Percentiles rank a stretch among this genome's conserved stretches.
Conservation (phyloP, 345 rosid genomes). For the Trapa incisa region DNA sequence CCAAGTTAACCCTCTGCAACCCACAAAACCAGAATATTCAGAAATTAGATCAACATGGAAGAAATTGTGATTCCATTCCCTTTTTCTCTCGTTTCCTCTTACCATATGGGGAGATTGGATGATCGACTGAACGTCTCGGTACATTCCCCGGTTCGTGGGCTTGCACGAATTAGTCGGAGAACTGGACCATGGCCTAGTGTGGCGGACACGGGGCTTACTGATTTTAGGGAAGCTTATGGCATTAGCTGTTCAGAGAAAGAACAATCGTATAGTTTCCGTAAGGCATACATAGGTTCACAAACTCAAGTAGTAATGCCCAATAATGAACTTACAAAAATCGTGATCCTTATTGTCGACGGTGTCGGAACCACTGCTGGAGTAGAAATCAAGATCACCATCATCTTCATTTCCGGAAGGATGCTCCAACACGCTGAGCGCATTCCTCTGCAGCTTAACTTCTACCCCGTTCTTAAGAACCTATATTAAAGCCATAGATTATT, state of each 20-base stretch:
- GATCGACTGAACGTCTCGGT: slow-evolving; percentile 11
- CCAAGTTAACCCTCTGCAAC: slow-evolving; percentile 12
- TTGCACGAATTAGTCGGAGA: not conserved
- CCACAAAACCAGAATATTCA: not conserved
- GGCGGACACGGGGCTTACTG: slow-evolving; percentile 12
- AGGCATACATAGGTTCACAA: not conserved
- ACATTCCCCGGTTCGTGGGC: slow-evolving; percentile 1
- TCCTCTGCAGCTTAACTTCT: slow-evolving; percentile 73
- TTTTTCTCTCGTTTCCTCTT: not conserved
- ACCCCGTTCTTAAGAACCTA: slow-evolving; percentile 66
- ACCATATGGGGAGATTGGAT: slow-evolving; percentile 15
- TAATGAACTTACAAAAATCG: slow-evolving; percentile 23
- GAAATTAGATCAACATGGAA: not conserved
- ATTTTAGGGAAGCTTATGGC: slow-evolving; percentile 7
- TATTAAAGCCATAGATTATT: not conserved
- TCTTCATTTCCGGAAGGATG: slow-evolving; percentile 67
- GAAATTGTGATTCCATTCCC: not conserved
- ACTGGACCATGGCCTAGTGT: slow-evolving; percentile 6
- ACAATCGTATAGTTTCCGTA: not conserved
- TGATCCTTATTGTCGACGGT: slow-evolving; percentile 31
- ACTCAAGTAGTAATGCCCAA: not conserved
- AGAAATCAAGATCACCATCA: slow-evolving; percentile 37
- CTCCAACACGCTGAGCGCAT: slow-evolving; percentile 62
- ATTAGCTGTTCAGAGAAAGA: not conserved
- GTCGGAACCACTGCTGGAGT: slow-evolving; percentile 49